Evolutionary conservation across 2,329 filamentous ascomycete species (phyloP), one percentile per base, ranked within the genome.

Genomic region (Monilinia laxa): DNA sequence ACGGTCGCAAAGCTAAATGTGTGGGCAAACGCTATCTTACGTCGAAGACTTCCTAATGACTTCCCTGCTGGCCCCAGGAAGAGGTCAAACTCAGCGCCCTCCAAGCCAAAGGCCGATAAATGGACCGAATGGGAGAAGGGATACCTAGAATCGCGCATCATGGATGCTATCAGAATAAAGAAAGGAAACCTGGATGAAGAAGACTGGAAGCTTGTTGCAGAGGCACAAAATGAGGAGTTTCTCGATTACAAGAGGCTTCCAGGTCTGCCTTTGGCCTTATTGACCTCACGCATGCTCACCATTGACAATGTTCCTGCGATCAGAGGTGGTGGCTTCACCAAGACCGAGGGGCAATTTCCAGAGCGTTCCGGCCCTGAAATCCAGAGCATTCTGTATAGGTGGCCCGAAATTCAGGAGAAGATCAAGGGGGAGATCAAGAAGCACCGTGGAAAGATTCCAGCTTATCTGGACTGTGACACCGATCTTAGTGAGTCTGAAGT

Each of bases 321-420:
- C 14, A 57, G 63, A 35, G 54, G 55, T 25, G 63, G 45, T 18
- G 54, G 54, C 7, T 40, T 52, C 18, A 52, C 47, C 7, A 40
- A 42, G 45, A 59, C 10, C 6, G 28, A 65, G 2, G 63, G 63
- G 1, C 3, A n/a, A 2, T 65, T 59, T 35, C 63, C 63, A 12
- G 18, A 40, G 23, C 63, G 63, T 5, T 31, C 54, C 7, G 25
- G 25, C 23, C 25, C n/a, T 4, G 63, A 65, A 11, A 65, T 65
- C 2, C 42, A 59, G 12, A 65, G 3, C 1, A 65, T 60, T 5
- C 6, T 65, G 2, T 65, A 65, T 14, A 51, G 14, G 20, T 65
- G 63, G 63, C 63, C 63, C 14, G 54, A 65, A 11, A 28, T 65
- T 18, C 54, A 53, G n/a, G 18, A 65, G 12, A 59, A 23, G 11